A percentile compares a stretch with the other conserved stretches of the same genome.
Conservation (phyloP, 1,284 basidiomycete genomes). For the Ceratobasidium sp. region DNA sequence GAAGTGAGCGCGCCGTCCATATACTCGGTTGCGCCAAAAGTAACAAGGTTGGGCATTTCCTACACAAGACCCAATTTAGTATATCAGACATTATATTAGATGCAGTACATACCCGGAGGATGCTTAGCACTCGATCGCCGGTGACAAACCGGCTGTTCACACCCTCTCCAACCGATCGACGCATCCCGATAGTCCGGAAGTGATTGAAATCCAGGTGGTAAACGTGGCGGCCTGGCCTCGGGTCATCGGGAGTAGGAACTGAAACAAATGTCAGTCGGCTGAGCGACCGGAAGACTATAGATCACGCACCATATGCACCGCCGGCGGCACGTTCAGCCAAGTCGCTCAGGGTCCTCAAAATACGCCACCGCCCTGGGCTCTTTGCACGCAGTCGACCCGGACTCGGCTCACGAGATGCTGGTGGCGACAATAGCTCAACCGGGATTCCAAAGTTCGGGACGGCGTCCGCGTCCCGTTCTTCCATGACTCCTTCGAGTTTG, state of each 20-base stretch:
- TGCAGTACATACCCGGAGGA: conserved; percentile 74
- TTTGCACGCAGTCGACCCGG: conserved; percentile 74
- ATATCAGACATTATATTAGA: conserved; percentile 25
- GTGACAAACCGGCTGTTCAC: conserved; percentile 93
- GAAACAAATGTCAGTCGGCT: conserved; percentile 46
- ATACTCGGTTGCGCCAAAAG: conserved; percentile 94
- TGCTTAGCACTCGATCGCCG: conserved; percentile 80
- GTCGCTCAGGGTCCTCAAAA: conserved; percentile 77
- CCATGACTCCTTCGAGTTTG: conserved; percentile 57
- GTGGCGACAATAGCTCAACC: conserved; percentile 76
- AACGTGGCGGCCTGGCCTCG: conserved; percentile 78
- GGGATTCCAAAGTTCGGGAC: conserved; percentile 68
- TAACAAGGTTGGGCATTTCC: conserved; percentile 85
- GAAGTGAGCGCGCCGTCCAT: conserved; percentile 91
- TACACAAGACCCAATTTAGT: conserved; percentile 52
- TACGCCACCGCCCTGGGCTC: conserved; percentile 81
- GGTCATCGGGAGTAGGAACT: conserved; percentile 79
- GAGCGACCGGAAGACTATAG: conserved; percentile 35
- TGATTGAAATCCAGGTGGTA: conserved; percentile 89
- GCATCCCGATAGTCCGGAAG: conserved; percentile 94
- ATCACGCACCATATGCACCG: conserved; percentile 71
- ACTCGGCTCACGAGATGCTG: conserved; percentile 80
- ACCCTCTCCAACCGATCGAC: conserved; percentile 90
- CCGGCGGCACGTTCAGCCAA: conserved; percentile 72
- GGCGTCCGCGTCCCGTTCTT: neutral